Base-by-base conservation (phyloP, 2,329 filamentous ascomycete species). In the Botrytis pseudocinerea region DNA sequence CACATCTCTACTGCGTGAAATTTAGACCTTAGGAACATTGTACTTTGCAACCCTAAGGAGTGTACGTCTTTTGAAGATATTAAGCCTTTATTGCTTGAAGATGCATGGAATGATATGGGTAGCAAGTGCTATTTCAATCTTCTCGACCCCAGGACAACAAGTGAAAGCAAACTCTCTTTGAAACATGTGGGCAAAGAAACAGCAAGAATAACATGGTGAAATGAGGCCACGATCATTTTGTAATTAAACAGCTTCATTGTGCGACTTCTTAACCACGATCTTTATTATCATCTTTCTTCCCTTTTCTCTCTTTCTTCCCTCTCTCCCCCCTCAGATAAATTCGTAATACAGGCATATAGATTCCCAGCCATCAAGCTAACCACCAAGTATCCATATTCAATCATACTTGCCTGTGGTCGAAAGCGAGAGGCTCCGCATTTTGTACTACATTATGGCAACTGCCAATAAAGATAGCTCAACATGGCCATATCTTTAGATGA, bases 371-470 rank as follows among this genome's bases (percentile, higher is more conserved):
- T 18, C 44, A 51, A 66, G 14, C 44, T 40, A 12, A 51, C 25
- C 28, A n/a, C 22, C 16, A 48, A 10, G 1, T 22, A n/a, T 38
- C 16, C 44, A 65, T 65, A 25, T 10, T 35, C 32, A 22, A 48
- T 48, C 44, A 65, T 38, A 16, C 4, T 38, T 66, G 44, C 22
- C 44, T 38, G 14, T 22, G 9, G 22, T 18, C n/a, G 2, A 22
- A 10, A 40, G 22, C 28, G 16, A 42, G 64, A 28, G 38, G 46
- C 22, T 28, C 46, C 8, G 22, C n/a, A 4, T 9, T 54, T 54
- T 4, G 38, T 68, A 51, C 25, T 40, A 12, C n/a, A 22, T 40
- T 68, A 57, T 42, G 35, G 65, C 48, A 69, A 57, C 65, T 69
- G 48, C 65, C 65, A 57, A 42, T 69, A 22, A 18, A 32, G 38